Base-by-base conservation (phyloP, 495 filamentous ascomycete species). In the Tuber borchii region DNA sequence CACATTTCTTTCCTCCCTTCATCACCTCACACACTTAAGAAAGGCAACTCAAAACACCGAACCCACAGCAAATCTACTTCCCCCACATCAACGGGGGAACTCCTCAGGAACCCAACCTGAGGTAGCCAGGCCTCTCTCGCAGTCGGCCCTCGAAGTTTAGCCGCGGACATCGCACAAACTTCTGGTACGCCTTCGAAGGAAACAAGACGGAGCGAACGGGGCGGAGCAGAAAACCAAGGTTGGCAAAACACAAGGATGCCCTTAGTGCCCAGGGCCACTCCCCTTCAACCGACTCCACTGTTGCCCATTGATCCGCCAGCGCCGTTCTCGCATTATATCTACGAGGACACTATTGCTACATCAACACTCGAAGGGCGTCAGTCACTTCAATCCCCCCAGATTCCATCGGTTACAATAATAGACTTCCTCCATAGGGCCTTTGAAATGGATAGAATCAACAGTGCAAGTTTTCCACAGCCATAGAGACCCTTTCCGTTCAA, bases 401-500 rank as follows among this genome's bases (percentile, higher is more conserved):
- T 65, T 65, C 26, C 56, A 1, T 34, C 31, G 12, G 26, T 26
- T 17, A 14, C 14, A 34, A 65, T 65, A 34, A 65, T 65, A n/a
- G 56, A 65, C 56, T 65, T 65, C 14, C 56, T 65, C 14, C 56
- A 65, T 34, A 34, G 56, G 16, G 56, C 56, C 26, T 65, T 65
- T 16, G 56, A 65, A 19, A 65, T 65, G 56, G 56, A 65, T 51
- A 73, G 73, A 31, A 70, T 70, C 45, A 79, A 61, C 65, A 70
- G 69, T 37, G 78, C 61, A 79, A 48, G 76, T 75, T 10, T 34
- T 43, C 39, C n/a, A 34, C n/a, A 56, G 48, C 9, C 22, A 56
- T 56, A 56, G 26, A 56, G 3, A 14, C 40, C 34, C 14, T 16
- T 44, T 31, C 42, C 22, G 10, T 48, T 26, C 40, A 46, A 9